A percentile compares a stretch with the other conserved stretches of the same genome.
Conservation (phyloP, 2,329 filamentous ascomycete species). For the Claviceps quebecensis region DNA sequence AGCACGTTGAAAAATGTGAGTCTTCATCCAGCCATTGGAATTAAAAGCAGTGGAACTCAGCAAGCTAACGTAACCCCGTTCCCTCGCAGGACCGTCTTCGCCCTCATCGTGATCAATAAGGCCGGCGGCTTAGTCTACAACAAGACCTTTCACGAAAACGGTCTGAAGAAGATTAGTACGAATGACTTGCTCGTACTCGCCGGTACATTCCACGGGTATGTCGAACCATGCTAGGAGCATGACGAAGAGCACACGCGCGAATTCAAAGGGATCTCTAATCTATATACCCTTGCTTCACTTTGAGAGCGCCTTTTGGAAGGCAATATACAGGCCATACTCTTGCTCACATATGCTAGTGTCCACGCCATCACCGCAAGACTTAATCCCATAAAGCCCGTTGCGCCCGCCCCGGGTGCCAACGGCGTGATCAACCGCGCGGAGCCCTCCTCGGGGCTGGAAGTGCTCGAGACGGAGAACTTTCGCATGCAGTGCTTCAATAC, state of each 20-base stretch:
- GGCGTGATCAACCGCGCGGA: slow-evolving; percentile 38
- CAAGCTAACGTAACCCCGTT: background rate
- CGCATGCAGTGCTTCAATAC: slow-evolving; percentile 93
- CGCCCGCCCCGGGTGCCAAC: slow-evolving; percentile 22
- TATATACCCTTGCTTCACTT: background rate
- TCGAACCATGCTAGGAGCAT: background rate
- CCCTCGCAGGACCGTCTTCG: slow-evolving; percentile 67
- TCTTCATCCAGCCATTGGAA: background rate
- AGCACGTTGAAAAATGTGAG: background rate
- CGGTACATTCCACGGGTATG: slow-evolving; percentile 88
- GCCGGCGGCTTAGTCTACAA: slow-evolving; percentile 94
- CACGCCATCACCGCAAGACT: slow-evolving; percentile 55
- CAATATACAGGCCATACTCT: background rate
- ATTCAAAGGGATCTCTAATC: too few relatives aligned
- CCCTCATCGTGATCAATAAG: slow-evolving; percentile 97
- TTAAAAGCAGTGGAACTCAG: too few relatives aligned
- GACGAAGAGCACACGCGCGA: background rate
- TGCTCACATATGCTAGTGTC: slow-evolving; percentile 30
- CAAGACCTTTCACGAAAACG: slow-evolving; percentile 76
- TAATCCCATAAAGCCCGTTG: slow-evolving; percentile 34
- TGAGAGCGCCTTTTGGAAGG: background rate
- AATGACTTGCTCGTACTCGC: slow-evolving; percentile 97
- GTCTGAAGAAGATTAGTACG: slow-evolving; percentile 73
- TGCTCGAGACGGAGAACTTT: slow-evolving; percentile 88
- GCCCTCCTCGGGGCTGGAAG: slow-evolving; percentile 68